These are phyloP conservation scores for Phlebopus sp. DNA, from an alignment of 1,284 basidiomycete genomes.

Conservation along the genomic window DNA sequence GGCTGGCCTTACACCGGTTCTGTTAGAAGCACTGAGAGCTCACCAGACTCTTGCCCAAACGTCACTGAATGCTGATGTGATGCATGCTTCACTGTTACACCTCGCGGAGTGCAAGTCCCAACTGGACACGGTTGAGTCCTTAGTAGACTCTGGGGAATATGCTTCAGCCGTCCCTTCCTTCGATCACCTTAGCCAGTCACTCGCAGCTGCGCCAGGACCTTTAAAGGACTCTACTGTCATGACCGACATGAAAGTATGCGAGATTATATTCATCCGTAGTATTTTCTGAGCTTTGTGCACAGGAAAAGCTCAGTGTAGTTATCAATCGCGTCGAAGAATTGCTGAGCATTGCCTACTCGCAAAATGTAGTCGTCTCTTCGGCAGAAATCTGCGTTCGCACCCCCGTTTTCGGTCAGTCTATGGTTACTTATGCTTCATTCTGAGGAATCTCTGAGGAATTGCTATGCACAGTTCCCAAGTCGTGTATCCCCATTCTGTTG, in stretches of 20 bases:
- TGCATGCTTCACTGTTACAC: constrained; percentile 50
- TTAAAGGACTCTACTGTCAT: constrained; percentile 51
- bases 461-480: constrained; percentile 57
- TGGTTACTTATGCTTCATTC: not conserved
- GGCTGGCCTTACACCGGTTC: constrained; percentile 63
- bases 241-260: constrained; percentile 55
- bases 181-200: constrained; percentile 39
- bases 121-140: constrained; percentile 39
- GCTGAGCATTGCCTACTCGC: constrained; percentile 62
- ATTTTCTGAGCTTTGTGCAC: constrained; percentile 6
- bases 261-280: not conserved
- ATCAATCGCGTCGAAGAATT: constrained; percentile 67
- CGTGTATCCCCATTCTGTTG: constrained; percentile 50
- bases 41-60: constrained; percentile 64
- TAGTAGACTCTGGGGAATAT: constrained; percentile 56
- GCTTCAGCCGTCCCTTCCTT: constrained; percentile 53
- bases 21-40: constrained; percentile 48
- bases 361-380: constrained; percentile 51
- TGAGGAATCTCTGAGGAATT: constrained; percentile 5
- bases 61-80: constrained; percentile 49
- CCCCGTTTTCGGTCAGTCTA: constrained; percentile 52
- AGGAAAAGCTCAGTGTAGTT: constrained; percentile 55
- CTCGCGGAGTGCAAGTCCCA: constrained; percentile 49
- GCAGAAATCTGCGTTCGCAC: constrained; percentile 48
- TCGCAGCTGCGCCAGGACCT: constrained; percentile 51